Evolutionary conservation across 148 eudicot species (phyloP), one percentile per base, ranked within the genome.

Genomic region (Rhododendron molle): DNA sequence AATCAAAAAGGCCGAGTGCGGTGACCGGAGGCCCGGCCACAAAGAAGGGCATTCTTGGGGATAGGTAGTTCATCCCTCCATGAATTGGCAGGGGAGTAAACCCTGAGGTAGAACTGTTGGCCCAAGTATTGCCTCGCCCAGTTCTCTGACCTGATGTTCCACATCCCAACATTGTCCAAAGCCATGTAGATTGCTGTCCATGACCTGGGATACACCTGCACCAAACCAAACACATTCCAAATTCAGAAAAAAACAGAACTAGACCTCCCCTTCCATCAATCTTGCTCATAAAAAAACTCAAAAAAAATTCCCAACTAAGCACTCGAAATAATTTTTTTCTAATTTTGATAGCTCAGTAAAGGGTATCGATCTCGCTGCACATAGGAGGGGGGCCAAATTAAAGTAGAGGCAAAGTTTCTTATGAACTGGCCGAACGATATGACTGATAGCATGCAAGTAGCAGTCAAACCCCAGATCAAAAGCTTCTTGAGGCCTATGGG

Each of bases 131-230:
- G 82, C 62, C 82, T 80, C 14, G 82, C 82, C 82, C 82, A 80
- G 43, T 80, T 50, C 65, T 80, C 82, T 32, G 82, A 80, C 82
- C 82, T 80, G 16, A 80, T 80, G 82, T 80, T 80, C 82, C 82
- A 80, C 82, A 80, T 80, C 28, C 82, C 82, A 26, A 80, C 82
- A 28, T 80, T 80, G 82, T 80, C 82, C 82, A 80, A 56, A 7
- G 82, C 82, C 82, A 80, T 50, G 65, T 80, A 80, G 65, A 80
- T 80, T 50, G 82, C 82, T 28, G 82, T 80, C 82, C 82, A 80
- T 50, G 82, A 80, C 82, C 2, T 80, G 62, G 82, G 82, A 50
- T 50, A 80, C 40, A 80, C 82, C 82, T 80, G 82, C 82, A 80
- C 62, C n/a, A 80, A 50, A 28, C 36, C 82, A 80, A 16, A 28